phyloP scores from a whole-genome alignment of 2,329 filamentous ascomycete species.

The Hymenotorrendiella dingleyae region DNA sequence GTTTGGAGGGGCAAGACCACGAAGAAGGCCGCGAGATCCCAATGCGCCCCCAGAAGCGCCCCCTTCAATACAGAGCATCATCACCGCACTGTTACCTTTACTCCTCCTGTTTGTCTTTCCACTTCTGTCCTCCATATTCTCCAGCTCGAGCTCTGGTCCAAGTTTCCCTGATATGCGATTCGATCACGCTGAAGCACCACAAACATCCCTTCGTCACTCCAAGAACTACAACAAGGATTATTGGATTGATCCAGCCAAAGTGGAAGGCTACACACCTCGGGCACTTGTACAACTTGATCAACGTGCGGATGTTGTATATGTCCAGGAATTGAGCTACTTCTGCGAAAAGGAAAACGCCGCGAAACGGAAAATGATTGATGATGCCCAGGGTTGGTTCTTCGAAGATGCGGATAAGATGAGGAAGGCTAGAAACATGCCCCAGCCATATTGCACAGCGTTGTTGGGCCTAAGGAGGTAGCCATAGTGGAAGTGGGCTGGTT shows the following conservation, averaged over 20 bases:
- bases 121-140: slow-evolving; percentile 74
- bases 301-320: slow-evolving; percentile 66
- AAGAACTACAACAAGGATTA: slow-evolving; percentile 71
- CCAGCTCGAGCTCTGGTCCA: slow-evolving; percentile 43
- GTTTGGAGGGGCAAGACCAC: slow-evolving; percentile 76
- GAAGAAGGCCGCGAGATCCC: slow-evolving; percentile 66
- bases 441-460: slow-evolving; percentile 53
- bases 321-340: slow-evolving; percentile 59
- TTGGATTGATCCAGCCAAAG: slow-evolving; percentile 74
- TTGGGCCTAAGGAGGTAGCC: slow-evolving; percentile 34
- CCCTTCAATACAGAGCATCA: slow-evolving; percentile 43
- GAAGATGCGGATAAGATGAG: slow-evolving; percentile 55
- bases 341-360: slow-evolving; percentile 69
- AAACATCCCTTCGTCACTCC: slow-evolving; percentile 69
- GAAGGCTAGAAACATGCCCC: slow-evolving; percentile 44
- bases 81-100: slow-evolving; percentile 78
- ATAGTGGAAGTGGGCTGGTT: slow-evolving; percentile 1
- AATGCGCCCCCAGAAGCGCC: slow-evolving; percentile 46
- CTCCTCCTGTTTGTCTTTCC: slow-evolving; percentile 84
- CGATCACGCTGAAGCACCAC: slow-evolving; percentile 62
- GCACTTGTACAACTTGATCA: slow-evolving; percentile 73
- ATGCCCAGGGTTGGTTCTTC: slow-evolving; percentile 66
- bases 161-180: slow-evolving; percentile 69
- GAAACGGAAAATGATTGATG: slow-evolving; percentile 49
- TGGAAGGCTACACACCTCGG: slow-evolving; percentile 60